Base-by-base conservation (phyloP, 805 yeast species). In the Lipomyces kockii region DNA sequence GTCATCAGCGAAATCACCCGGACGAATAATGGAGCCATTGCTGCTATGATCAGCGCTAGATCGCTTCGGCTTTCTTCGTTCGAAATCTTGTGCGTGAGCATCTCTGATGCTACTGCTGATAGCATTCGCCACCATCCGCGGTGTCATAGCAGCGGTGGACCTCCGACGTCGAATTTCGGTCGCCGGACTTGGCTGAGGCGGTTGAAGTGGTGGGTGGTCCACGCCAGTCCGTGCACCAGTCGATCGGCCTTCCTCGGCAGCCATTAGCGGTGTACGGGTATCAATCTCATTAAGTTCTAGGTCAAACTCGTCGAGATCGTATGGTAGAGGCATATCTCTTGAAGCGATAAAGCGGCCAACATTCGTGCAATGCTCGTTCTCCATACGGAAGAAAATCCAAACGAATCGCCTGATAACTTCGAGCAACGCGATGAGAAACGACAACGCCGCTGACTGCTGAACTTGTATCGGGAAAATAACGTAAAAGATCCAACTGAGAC, bases 401-500 rank as follows among this genome's bases (percentile, higher is more conserved):
- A 94, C 80, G 72, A 91, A 89, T 75, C 99, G 83, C 76, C 99
- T 84, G 2, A 90, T 43, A 2, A 92, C 78, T 78, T 95, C 99
- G 0, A 95, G 91, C 35, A 90, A 71, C 0, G 97, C 97, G 60
- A 95, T 86, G 61, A 86, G 82, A 75, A 94, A 93, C 76, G 97
- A 88, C 1, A 97, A 89, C 27, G 86, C 85, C 0, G 97, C 97
- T 76, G 94, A 89, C 75, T 94, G 97, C 78, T 90, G 94, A 67
- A 92, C 86, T 67, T 91, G 90, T 57, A 78, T 76, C 56, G 89
- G 86, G 77, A 90, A 92, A 52, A 89, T 84, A 0, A 90, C 94
- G 78, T 95, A 95, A 69, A 92, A 90, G 1, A 95, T 81, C 98
- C 99, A 95, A 77, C 89, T 95, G 76, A 92, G 92, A 71, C 99